phyloP scores from a whole-genome alignment of 2,329 filamentous ascomycete genomes.

The Diaporthe amygdali region DNA sequence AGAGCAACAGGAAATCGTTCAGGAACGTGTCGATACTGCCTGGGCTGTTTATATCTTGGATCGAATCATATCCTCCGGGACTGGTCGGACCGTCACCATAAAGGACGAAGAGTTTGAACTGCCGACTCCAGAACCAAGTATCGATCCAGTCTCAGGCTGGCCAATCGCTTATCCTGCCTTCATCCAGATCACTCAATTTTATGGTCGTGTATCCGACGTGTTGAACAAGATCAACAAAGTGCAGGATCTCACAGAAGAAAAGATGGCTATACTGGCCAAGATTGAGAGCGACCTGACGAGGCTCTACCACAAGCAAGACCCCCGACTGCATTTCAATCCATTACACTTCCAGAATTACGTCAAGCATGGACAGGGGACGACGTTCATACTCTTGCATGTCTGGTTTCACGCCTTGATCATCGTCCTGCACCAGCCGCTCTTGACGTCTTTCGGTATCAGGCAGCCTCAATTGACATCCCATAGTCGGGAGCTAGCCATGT shows the following conservation, averaged over 20 bases:
- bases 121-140: slow-evolving; percentile 61
- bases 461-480: slow-evolving; percentile 78
- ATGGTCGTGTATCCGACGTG: slow-evolving; percentile 82
- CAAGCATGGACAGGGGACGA: slow-evolving; percentile 80
- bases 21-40: slow-evolving; percentile 85
- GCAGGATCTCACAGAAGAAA: slow-evolving; percentile 76
- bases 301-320: slow-evolving; percentile 75
- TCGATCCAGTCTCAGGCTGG: slow-evolving; percentile 66
- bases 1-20: slow-evolving; percentile 72
- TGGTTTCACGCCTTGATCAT: slow-evolving; percentile 91
- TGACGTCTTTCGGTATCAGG: slow-evolving; percentile 73
- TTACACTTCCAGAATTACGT: slow-evolving; percentile 87
- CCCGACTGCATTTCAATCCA: slow-evolving; percentile 80
- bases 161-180: slow-evolving; percentile 81
- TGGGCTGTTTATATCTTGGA: slow-evolving; percentile 92
- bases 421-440: slow-evolving; percentile 79
- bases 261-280: slow-evolving; percentile 71
- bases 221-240: slow-evolving; percentile 80
- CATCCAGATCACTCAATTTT: slow-evolving; percentile 84
- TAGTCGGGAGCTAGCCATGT: slow-evolving; percentile 83
- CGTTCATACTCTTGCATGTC: slow-evolving; percentile 84
- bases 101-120: slow-evolving; percentile 87
- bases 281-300: slow-evolving; percentile 82
- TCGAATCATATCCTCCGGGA: slow-evolving; percentile 85
- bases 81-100: slow-evolving; percentile 82